phyloP scores from a whole-genome alignment of 495 filamentous ascomycete genomes.

The Neurospora discreta region DNA sequence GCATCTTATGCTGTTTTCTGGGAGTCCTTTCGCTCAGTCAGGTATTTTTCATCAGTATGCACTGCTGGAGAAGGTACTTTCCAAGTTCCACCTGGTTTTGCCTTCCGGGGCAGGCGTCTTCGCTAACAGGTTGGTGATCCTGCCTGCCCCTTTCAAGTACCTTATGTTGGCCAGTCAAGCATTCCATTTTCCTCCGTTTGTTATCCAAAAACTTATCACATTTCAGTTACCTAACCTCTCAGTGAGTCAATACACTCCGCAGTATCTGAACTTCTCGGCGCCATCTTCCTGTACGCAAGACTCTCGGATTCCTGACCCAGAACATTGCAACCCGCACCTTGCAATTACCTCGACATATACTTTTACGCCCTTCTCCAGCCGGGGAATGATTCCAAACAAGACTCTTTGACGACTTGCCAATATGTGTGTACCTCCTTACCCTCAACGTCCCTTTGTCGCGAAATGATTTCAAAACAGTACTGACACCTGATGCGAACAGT shows the following conservation, averaged over 20 bases:
- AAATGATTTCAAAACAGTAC: not conserved
- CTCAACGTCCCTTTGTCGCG: not conserved
- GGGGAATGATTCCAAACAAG: not conserved
- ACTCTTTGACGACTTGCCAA: not conserved
- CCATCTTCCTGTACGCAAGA: not conserved
- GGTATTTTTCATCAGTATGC: too few relatives aligned
- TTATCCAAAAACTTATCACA: not conserved
- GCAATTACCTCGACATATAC: not conserved
- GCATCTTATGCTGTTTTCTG: not conserved
- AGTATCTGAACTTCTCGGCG: not conserved
- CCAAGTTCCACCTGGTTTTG: not conserved
- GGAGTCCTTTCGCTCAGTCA: too few relatives aligned
- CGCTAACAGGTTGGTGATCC: not conserved
- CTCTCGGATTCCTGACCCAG: not conserved
- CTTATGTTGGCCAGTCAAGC: not conserved
- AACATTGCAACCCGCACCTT: not conserved
- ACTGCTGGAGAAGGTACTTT: not conserved
- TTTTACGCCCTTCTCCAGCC: not conserved
- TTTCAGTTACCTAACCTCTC: not conserved
- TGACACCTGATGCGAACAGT: not conserved
- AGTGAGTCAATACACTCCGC: not conserved
- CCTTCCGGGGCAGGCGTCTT: not conserved
- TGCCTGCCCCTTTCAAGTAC: not conserved
- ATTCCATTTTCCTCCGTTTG: not conserved
- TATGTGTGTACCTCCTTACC: not conserved